phyloP scores from a whole-genome alignment of 176 grass and related monocot species.

The Lolium multiflorum region DNA sequence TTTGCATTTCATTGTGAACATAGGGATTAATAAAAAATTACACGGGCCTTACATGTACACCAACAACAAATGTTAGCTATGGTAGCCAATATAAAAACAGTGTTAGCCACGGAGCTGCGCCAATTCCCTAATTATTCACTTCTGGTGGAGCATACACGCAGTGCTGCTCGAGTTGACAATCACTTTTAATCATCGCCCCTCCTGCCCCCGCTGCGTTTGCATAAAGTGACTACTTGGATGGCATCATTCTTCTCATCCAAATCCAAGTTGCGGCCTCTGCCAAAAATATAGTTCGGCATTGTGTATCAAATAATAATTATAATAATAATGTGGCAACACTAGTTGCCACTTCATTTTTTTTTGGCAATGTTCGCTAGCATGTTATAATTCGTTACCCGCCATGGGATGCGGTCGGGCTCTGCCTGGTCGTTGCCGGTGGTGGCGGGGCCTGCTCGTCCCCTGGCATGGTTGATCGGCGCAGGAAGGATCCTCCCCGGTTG shows the following conservation, averaged over 20 bases:
- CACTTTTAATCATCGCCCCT: slow-evolving; percentile 49
- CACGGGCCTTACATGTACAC: not conserved
- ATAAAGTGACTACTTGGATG: slow-evolving; percentile 47
- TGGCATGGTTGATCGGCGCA: too few species aligned
- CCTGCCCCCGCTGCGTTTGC: slow-evolving; percentile 13
- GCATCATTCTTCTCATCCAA: slow-evolving; percentile 47
- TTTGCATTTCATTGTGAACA: not conserved
- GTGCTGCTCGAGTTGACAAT: slow-evolving; percentile 40
- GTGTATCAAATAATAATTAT: not conserved
- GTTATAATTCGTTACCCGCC: too few species aligned
- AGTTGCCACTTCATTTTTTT: slow-evolving; percentile 7
- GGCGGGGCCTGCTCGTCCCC: too few species aligned
- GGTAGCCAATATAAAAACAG: not conserved
- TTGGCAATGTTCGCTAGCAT: too few species aligned
- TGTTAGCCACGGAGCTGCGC: too few species aligned
- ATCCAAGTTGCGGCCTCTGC: slow-evolving; percentile 44
- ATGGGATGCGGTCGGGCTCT: too few species aligned
- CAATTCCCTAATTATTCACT: slow-evolving; percentile 41
- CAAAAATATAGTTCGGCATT: slow-evolving; percentile 34
- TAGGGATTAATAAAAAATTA: not conserved
- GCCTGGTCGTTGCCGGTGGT: too few species aligned
- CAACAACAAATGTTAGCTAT: not conserved
- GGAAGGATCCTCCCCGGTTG: too few species aligned
- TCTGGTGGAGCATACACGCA: not conserved
- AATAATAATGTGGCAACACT: not conserved